phyloP scores from a whole-genome alignment of 768 basidiomycete genomes.

The Agaricus blazei region DNA sequence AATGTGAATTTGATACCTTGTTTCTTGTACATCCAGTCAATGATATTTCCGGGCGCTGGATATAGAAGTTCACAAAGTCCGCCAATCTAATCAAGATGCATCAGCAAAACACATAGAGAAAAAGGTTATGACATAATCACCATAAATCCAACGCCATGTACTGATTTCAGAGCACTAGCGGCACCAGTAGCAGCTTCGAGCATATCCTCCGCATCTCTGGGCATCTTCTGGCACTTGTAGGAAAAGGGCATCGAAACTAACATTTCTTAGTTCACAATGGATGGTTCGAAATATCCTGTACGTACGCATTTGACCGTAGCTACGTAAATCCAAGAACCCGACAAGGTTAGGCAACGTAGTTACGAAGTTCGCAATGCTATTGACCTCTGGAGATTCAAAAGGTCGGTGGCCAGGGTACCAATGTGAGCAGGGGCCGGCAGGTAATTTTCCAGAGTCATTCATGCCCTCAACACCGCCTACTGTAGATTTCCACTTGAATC shows the following conservation, averaged over 20 bases:
- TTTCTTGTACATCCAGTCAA: conserved; percentile 32
- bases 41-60: conserved; percentile 29
- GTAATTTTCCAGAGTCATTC: conserved; percentile 10
- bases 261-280: not conserved
- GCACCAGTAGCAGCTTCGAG: conserved; percentile 69
- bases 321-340: conserved; percentile 71
- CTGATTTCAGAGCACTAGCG: conserved; percentile 45
- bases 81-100: conserved; percentile 15
- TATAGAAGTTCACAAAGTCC: conserved; percentile 26
- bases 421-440: conserved; percentile 59
- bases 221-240: conserved; percentile 55
- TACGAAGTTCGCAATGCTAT: conserved; percentile 69
- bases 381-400: conserved; percentile 75
- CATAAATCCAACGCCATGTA: conserved; percentile 54
- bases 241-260: conserved; percentile 78
- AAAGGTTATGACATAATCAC: conserved; percentile 19
- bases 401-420: conserved; percentile 72
- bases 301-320: conserved; percentile 81
- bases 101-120: not conserved
- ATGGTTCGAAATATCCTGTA: conserved; percentile 8
- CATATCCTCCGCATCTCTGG: conserved; percentile 72
- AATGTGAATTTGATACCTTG: conserved; percentile 28
- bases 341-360: conserved; percentile 45
- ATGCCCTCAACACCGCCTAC: conserved; percentile 16
- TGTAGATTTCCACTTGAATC: conserved; percentile 60